Percentiles rank a stretch among this genome's conserved stretches.
phyloP scores from a whole-genome alignment of 768 basidiomycete species.

The Rhodotorula toruloides region DNA sequence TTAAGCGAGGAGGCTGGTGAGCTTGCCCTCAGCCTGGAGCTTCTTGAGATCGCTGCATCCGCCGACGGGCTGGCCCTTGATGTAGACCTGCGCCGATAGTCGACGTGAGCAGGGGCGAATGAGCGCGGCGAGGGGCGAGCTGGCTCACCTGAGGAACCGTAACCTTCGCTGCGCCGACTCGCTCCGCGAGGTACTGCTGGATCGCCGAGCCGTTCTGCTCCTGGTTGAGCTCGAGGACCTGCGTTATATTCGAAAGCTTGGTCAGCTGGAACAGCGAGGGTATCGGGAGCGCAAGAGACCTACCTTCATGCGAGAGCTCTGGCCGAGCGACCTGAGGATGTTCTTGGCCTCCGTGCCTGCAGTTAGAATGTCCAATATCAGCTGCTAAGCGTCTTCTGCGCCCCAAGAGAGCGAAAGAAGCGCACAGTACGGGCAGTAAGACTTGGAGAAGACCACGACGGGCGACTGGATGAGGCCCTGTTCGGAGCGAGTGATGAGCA shows the following conservation, averaged over 20 bases:
- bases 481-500: background rate
- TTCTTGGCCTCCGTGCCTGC: slow-evolving; percentile 22
- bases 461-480: slow-evolving; percentile 14
- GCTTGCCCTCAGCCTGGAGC: slow-evolving; percentile 29
- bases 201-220: slow-evolving; percentile 13
- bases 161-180: slow-evolving; percentile 11
- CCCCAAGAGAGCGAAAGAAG: background rate
- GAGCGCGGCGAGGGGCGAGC: too few relatives aligned
- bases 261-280: background rate
- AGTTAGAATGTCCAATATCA: background rate
- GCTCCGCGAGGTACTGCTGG: slow-evolving; percentile 28
- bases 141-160: slow-evolving; percentile 39
- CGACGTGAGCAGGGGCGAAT: background rate
- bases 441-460: slow-evolving; percentile 23
- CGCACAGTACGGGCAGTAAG: slow-evolving; percentile 35
- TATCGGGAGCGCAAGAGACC: background rate
- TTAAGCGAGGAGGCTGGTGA: slow-evolving; percentile 29
- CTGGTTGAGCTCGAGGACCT: slow-evolving; percentile 33
- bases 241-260: background rate
- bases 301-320: slow-evolving; percentile 21
- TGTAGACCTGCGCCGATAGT: slow-evolving; percentile 31
- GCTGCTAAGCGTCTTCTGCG: too few relatives aligned
- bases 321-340: slow-evolving; percentile 16
- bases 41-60: slow-evolving; percentile 38
- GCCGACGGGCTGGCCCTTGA: slow-evolving; percentile 37